Evolutionary conservation across 1,284 basidiomycete species (phyloP), one percentile per base, ranked within the genome.

Genomic region (Cryptococcus sp.): DNA sequence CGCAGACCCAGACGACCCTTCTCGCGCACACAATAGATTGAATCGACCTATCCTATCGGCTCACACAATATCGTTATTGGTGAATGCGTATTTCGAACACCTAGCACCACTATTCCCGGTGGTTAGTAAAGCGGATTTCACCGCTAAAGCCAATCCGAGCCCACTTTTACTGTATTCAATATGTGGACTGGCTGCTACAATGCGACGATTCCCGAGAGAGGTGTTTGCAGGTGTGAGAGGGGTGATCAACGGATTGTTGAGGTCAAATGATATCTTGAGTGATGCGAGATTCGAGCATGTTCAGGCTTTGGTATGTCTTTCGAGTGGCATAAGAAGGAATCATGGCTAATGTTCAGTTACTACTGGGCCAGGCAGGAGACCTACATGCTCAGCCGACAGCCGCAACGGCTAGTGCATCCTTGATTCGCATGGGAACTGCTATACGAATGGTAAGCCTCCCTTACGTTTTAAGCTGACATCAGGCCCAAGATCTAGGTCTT

Each of bases 401-500:
- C 0, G 65, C 70, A 1, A 75, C 73, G 0, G 71, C 73, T 2
- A 72, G 69, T 25, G 74, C 75, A 0, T 66, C 70, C 1, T 48
- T 68, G 16, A 66, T 74, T 40, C 59, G 75, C 13, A 55, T 69
- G 7, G 64, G 66, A 0, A 62, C 64, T 2, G 88, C 88, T 3
- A 86, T 91, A 55, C 82, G 90, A 57, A 92, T 93, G 91, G 87
- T 87, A 50, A 63, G 81, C 70, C 23, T 9, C 11, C 10, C 19
- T 19, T 48, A 25, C 9, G 22, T 18, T 16, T 13, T 28, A 23
- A 46, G 2, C 54, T 56, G 23, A 54, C 49, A 16, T n/a, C 57
- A 88, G 88, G 92, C 91, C 1, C 91, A 97, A 76, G 91, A 94
- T 69, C 79, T 97, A 16, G 91, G 91, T 2, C 76, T 96, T 49